Base-by-base conservation (phyloP, 2,329 filamentous ascomycete species). In the Ophiostoma quercus region DNA sequence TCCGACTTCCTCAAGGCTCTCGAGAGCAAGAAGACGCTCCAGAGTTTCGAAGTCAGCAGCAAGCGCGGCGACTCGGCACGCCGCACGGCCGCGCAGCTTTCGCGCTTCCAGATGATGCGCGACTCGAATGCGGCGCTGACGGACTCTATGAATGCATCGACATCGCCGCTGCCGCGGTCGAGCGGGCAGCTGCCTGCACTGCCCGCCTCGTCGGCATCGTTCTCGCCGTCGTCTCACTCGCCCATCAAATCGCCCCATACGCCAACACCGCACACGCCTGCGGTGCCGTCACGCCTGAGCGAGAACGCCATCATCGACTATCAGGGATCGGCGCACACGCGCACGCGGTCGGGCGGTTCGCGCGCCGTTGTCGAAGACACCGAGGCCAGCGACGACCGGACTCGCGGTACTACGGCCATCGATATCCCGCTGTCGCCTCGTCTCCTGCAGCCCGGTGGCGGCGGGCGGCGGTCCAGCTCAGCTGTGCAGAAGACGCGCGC, bases 221-320 rank as follows among this genome's bases (percentile, higher is more conserved):
- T 92, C 73, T 97, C 94, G 3, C 89, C 90, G 12, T 94, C 92
- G 0, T 63, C 71, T 41, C 94, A 93, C 0, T 97, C 94, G 11
- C 94, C 94, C 1, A 92, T 91, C 70, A 97, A 97, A 22, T 97
- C 92, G 2, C 93, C 91, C 11, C 92, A 94, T 76, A 97, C 92
- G 0, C 92, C 94, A 1, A 96, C 93, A 0, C 95, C 95, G 3
- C 94, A 99, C 76, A 97, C 93, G 0, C 95, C 95, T 2, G 93
- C 94, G 12, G 92, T 98, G 37, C 94, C 94, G 25, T 97, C 94
- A 8, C 87, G 95, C n/a, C 82, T 99, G 29, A 96, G 92, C 76
- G 92, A 95, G 73, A 94, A 96, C 76, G 95, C 92, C 68, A 92
- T 95, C 71, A 88, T 88, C 62, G 90, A 92, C 73, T 90, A 92